Evolutionary conservation across 192 early-diverging fungal genomes (phyloP), one percentile per base, ranked within the genome.

Genomic region (Nowakowskiella sp.): DNA sequence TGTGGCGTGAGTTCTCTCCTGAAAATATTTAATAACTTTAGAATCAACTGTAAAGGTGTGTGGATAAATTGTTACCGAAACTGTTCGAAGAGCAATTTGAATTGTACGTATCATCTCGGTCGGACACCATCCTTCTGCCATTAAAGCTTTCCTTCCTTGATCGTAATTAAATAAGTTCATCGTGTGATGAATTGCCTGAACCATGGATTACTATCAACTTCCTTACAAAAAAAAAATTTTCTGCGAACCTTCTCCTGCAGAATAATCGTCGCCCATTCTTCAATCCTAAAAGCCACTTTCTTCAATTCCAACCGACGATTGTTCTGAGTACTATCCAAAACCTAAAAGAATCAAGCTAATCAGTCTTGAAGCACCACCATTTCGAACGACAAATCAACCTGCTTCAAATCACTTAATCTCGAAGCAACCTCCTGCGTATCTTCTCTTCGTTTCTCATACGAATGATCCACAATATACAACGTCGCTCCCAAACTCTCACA

Each of bases 111-210:
- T 78, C 64, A 84, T 80, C 56, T 80, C 78, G 46, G 80, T 78
- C 28, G 90, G 84, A 56, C 87, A 87, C 90, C 90, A 92, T 8
- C 89, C 90, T 63, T 92, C 90, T 26, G 89, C 87, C 62, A 91
- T 90, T 51, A 90, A 64, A 52, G 82, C 80, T 68, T 88, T 88
- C 65, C 85, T 80, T 64, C 73, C 80, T 26, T 62, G 67, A 55
- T 92, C 90, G 13, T 87, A 82, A 65, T 85, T 85, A 69, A 91
- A 89, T 51, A 87, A 65, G 53, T 92, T 92, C 77, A 92, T 39
- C 13, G 19, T 19, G 19, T 39, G 19, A 39, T 39, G 19, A 19
- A 39, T 39, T 19, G 36, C 36, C 36, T 39, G 36, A 13, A 13
- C 13, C 13, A 39, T 13, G 19, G 13, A 13, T 13, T 13, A 13